Base-by-base conservation (phyloP, 192 early-diverging fungal species). In the Coemansia umbellata region DNA sequence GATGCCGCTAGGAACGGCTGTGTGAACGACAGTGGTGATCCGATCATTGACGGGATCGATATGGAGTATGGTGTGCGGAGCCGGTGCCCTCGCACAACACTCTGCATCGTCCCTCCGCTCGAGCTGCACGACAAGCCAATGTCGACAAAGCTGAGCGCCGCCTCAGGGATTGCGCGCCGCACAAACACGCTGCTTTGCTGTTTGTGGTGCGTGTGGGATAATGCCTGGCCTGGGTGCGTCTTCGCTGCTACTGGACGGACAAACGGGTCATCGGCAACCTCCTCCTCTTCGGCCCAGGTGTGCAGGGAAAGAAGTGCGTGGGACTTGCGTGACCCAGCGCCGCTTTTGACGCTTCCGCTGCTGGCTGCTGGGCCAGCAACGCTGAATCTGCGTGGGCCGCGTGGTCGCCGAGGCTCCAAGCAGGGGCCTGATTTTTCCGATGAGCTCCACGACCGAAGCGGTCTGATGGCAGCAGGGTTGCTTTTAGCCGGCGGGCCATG, bases 211-310 rank as follows among this genome's bases (percentile, higher is more conserved):
- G 26, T 47, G 24, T 35, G n/a, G n/a, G n/a, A n/a, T n/a, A 45
- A 24, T 43, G 7, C 21, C 22, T 19, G 1, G 50, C 23, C 35
- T 51, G 50, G 24, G 43, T 28, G 9, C 43, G 23, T 14, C 3
- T 49, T 15, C n/a, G 44, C 44, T 47, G 44, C 50, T 24, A 36
- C 43, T 26, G 24, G 8, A 45, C 28, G 11, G 24, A 26, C 43
- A 45, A 26, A 11, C 26, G 43, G 4, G 2, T 30, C 39, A 35
- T 51, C 63, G 17, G 31, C 56, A n/a, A 37, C 14, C 40, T 68
- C 72, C 4, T 75, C 69, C 15, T 71, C 72, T 22, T 74, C 71
- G 7, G 72, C 72, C 72, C 72, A 75, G 1, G 72, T 68, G 37
- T 62, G 72, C 18, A 75, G 53, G 31, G 72, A 66, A 22, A 57